Percentiles rank a stretch among this genome's conserved stretches.
These are phyloP conservation scores for Persicaria tinctoria DNA, from an alignment of 148 eudicot species.

Conservation along the genomic window DNA sequence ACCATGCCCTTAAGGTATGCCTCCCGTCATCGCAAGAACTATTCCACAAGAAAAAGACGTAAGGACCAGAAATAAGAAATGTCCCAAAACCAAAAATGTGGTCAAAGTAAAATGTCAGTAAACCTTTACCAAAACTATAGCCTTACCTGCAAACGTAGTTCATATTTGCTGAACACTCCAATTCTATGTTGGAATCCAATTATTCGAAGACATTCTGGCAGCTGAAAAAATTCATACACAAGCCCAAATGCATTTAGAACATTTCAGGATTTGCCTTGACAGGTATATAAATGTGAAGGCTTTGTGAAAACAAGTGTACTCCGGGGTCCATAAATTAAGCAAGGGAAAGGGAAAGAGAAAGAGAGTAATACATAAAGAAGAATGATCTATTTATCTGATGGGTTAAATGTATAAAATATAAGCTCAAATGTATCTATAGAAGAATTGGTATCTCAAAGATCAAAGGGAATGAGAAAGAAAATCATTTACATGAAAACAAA, in stretches of 20 bases:
- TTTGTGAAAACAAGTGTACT: neutral
- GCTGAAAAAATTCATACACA: constrained; percentile 36
- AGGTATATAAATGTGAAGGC: neutral
- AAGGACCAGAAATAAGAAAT: neutral
- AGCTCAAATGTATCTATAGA: neutral
- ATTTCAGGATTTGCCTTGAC: constrained; percentile 1
- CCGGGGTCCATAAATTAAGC: neutral
- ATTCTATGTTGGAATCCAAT: constrained; percentile 94
- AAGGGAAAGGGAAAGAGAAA: neutral
- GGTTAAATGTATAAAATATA: neutral
- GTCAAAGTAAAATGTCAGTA: neutral
- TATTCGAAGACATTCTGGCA: constrained; percentile 96
- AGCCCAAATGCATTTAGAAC: constrained; percentile 2
- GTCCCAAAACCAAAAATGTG: neutral
- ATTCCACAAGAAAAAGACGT: constrained; percentile 17
- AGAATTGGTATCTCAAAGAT: neutral
- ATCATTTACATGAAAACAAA: neutral
- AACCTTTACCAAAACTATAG: neutral
- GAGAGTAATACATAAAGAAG: neutral
- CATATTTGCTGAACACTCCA: constrained; percentile 88
- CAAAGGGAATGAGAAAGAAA: neutral
- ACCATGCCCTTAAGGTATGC: constrained; percentile 90
- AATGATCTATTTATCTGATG: constrained; percentile 1
- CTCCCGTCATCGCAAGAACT: constrained; percentile 95
- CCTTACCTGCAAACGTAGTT: constrained; percentile 92